Base-by-base conservation (phyloP, 2,329 filamentous ascomycete genomes). In the Colletotrichum sp. region DNA sequence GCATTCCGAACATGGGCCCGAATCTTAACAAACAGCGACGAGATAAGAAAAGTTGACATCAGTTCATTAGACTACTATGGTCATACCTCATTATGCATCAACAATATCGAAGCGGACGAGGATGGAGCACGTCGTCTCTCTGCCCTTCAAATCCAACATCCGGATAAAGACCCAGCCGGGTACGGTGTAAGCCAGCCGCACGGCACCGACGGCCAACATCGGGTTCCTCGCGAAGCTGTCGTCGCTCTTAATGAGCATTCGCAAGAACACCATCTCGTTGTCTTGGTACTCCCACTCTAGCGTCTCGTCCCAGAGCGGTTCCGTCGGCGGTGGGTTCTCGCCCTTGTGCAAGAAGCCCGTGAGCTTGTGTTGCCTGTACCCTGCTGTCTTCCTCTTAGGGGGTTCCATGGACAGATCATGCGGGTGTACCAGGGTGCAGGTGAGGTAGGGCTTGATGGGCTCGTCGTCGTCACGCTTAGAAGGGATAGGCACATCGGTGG, bases 211-310 rank as follows among this genome's bases (percentile, higher is more conserved):
- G 0, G 89, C 90, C 76, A 93, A 88, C 68, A 92, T 89, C 0
- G 92, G 91, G 78, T 94, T 94, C 60, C 84, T 84, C 0, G 90
- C 84, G 82, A 91, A 94, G 76, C 87, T 88, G 75, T 93, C 91
- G 75, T 94, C 92, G 77, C 89, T 92, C 86, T 94, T 94, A 83
- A 94, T 87, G 56, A 94, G 84, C 74, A 94, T 87, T 1, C 93
- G 86, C 78, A 94, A 77, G 78, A 94, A 94, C 0, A 89, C 88
- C 64, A 94, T 80, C 80, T 94, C 92, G 78, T 91, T 93, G 71
- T 93, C 92, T 8, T 93, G 90, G 78, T 90, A 94, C 76, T 92
- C 90, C 93, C 93, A 94, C 79, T 93, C 91, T 10, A 94, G 84
- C 16, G 84, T 85, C 81, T 94, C 91, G 77, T 94, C 88, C 92